Conservation (phyloP, 441 rosid species). For the Erodium chrysanthum region DNA sequence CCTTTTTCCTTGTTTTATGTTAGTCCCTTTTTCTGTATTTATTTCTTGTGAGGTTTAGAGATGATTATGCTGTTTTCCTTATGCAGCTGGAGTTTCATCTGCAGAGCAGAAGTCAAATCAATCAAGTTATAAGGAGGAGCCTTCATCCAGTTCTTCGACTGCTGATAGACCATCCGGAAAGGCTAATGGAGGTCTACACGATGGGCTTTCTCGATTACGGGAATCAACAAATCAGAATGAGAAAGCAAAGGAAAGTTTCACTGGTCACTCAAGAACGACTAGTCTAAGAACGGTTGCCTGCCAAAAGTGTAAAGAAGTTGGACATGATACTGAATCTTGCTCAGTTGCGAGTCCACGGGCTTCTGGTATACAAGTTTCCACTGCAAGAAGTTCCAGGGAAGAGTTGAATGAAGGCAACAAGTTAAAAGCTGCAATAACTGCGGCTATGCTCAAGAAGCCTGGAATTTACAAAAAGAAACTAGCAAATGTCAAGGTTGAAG, state of each 20-base stretch:
- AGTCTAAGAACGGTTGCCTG: slow-evolving; percentile 36
- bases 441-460: slow-evolving; percentile 68
- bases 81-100: slow-evolving; percentile 43
- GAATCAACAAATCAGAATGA: slow-evolving; percentile 50
- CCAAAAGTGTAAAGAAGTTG: slow-evolving; percentile 46
- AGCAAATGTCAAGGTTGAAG: slow-evolving; percentile 44
- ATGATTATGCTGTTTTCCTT: slow-evolving; percentile 18
- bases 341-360: slow-evolving; percentile 28
- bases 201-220: slow-evolving; percentile 37
- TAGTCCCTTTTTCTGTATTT: neutral
- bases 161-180: slow-evolving; percentile 38
- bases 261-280: slow-evolving; percentile 33
- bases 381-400: slow-evolving; percentile 40
- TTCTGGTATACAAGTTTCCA: slow-evolving; percentile 39
- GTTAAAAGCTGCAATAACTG: slow-evolving; percentile 73
- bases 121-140: slow-evolving; percentile 52
- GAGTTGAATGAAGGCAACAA: slow-evolving; percentile 45
- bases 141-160: slow-evolving; percentile 46
- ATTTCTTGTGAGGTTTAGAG: slow-evolving; percentile 10
- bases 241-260: slow-evolving; percentile 41
- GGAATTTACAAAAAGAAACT: slow-evolving; percentile 54
- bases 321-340: slow-evolving; percentile 53
- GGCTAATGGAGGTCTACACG: slow-evolving; percentile 39
- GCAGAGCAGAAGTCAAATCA: slow-evolving; percentile 43
- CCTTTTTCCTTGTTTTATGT: slow-evolving; percentile 16